Percentiles rank a stretch among this genome's conserved stretches.
These are phyloP conservation scores for Lanmaoa pseudosensibilis DNA, from an alignment of 768 basidiomycete genomes.

Conservation along the genomic window DNA sequence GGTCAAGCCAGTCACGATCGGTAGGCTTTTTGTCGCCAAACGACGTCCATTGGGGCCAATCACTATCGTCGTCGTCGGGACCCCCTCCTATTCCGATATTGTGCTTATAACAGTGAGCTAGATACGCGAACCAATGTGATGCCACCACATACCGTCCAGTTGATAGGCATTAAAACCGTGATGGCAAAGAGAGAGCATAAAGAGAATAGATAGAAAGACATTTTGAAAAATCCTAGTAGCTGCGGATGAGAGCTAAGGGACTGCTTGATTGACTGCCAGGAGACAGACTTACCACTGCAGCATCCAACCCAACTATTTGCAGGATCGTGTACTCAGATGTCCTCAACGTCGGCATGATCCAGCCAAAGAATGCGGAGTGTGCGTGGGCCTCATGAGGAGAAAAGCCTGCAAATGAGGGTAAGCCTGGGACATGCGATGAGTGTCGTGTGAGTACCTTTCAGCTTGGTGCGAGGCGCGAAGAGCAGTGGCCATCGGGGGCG, in stretches of 20 bases:
- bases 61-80: constrained; percentile 37
- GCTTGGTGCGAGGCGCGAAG: constrained; percentile 91
- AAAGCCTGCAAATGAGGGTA: constrained; percentile 57
- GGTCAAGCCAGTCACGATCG: constrained; percentile 73
- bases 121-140: neutral
- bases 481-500: constrained; percentile 85
- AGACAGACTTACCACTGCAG: constrained; percentile 75
- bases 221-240: constrained; percentile 95
- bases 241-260: constrained; percentile 32
- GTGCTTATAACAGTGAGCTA: constrained; percentile 43
- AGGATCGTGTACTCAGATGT: constrained; percentile 92
- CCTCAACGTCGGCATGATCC: constrained; percentile 90
- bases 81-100: constrained; percentile 69
- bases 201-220: constrained; percentile 89
- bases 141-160: constrained; percentile 69
- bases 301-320: constrained; percentile 95
- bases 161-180: constrained; percentile 90
- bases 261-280: neutral
- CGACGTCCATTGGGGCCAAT: constrained; percentile 45
- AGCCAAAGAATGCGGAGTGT: constrained; percentile 87
- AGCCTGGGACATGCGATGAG: neutral
- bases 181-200: constrained; percentile 81
- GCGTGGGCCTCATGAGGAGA: constrained; percentile 92
- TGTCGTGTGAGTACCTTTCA: constrained; percentile 65
- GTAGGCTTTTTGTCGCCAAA: constrained; percentile 31